phyloP scores from a whole-genome alignment of 257 asterid species.

The Ligustrum vulgare region DNA sequence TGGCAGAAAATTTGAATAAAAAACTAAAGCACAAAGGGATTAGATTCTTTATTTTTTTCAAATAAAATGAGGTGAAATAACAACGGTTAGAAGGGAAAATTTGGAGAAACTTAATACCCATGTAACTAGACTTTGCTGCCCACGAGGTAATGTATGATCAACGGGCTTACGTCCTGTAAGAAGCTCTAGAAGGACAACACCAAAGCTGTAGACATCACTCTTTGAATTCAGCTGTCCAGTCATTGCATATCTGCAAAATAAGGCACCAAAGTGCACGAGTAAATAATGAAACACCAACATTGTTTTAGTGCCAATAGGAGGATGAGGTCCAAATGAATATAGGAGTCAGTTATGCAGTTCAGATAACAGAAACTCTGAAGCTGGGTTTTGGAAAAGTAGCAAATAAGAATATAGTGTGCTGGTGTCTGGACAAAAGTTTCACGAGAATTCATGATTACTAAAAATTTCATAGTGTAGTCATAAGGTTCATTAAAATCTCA shows the following conservation, averaged over 20 bases:
- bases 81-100: not conserved
- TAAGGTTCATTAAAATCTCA: not conserved
- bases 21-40: not conserved
- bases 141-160: constrained; percentile 83
- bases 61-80: not conserved
- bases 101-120: constrained; percentile 49
- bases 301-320: not conserved
- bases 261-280: constrained; percentile 7
- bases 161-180: constrained; percentile 90
- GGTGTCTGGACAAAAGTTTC: not conserved
- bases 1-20: not conserved
- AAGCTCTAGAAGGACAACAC: constrained; percentile 85
- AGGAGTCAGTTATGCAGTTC: not conserved
- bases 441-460: not conserved
- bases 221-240: constrained; percentile 85
- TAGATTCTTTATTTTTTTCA: not conserved
- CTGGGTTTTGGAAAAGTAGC: not conserved
- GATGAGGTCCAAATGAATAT: not conserved
- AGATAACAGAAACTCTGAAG: not conserved
- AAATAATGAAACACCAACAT: not conserved
- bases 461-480: not conserved
- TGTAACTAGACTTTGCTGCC: constrained; percentile 83
- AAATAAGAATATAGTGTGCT: not conserved
- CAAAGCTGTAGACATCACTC: constrained; percentile 88
- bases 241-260: constrained; percentile 73